Percentiles rank a stretch among this genome's conserved stretches.
Conservation (phyloP, 139 green algal species). For the Coelastrella sp. region DNA sequence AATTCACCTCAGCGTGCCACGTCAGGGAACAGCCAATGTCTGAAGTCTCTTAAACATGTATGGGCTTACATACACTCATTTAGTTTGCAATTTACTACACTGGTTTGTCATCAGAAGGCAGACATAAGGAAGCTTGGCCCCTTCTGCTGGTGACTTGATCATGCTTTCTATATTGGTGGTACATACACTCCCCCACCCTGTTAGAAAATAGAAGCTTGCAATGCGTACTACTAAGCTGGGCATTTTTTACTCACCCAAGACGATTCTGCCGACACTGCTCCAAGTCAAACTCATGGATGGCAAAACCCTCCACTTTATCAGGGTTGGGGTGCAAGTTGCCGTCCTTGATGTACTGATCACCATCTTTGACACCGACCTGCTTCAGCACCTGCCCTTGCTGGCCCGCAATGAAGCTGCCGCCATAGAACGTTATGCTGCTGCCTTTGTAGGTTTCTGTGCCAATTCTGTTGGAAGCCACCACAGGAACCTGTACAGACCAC, state of each 20-base stretch:
- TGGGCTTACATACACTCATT: too few species aligned
- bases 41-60: too few species aligned
- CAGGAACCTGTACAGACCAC: slow-evolving; percentile 61
- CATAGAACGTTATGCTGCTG: slow-evolving; percentile 82
- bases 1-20: too few species aligned
- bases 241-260: slow-evolving; percentile 44
- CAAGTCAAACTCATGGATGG: slow-evolving; percentile 76
- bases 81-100: too few species aligned
- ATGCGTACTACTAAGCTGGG: neutral
- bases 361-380: slow-evolving; percentile 54
- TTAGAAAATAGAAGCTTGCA: neutral
- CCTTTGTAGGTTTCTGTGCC: slow-evolving; percentile 66
- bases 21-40: too few species aligned
- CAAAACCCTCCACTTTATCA: slow-evolving; percentile 69
- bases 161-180: neutral
- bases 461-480: slow-evolving; percentile 83
- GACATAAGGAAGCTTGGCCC: too few species aligned
- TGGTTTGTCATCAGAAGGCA: too few species aligned
- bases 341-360: slow-evolving; percentile 11
- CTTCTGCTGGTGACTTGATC: too few species aligned
- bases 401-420: slow-evolving; percentile 81
- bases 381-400: slow-evolving; percentile 62
- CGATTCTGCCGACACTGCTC: slow-evolving; percentile 59
- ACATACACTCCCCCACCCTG: neutral
- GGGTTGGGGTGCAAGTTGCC: slow-evolving; percentile 57